phyloP scores from a whole-genome alignment of 306 rosid genomes.

The Aeschynomene evenia region DNA sequence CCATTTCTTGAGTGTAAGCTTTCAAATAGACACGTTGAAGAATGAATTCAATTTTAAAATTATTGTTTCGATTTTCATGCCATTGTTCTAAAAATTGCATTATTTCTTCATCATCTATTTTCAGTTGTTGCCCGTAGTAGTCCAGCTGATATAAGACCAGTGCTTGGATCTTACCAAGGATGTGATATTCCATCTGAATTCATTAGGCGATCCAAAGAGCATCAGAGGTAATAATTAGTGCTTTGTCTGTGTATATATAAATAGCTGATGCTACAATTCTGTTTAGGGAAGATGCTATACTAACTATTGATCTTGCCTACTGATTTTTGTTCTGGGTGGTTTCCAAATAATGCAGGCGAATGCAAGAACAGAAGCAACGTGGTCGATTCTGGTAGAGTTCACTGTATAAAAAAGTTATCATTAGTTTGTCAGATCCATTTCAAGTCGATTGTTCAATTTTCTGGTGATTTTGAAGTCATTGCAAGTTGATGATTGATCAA shows the following conservation, averaged over 20 bases:
- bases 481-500: constrained; percentile 14
- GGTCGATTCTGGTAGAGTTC: constrained; percentile 55
- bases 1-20: constrained; percentile 94
- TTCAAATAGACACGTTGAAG: constrained; percentile 11
- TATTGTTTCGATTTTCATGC: constrained; percentile 39
- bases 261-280: constrained; percentile 6
- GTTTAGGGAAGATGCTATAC: background rate
- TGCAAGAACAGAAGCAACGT: constrained; percentile 68
- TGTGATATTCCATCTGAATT: constrained; percentile 82
- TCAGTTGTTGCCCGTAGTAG: constrained; percentile 89
- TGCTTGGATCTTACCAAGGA: constrained; percentile 78
- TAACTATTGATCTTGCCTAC: background rate
- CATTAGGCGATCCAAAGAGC: constrained; percentile 79
- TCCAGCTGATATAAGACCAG: constrained; percentile 88
- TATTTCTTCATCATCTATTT: constrained; percentile 21
- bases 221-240: constrained; percentile 49
- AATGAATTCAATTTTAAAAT: constrained; percentile 5
- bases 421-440: constrained; percentile 16
- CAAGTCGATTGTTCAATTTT: constrained; percentile 14
- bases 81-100: constrained; percentile 48
- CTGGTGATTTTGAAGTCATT: constrained; percentile 22
- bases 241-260: background rate
- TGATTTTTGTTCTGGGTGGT: background rate
- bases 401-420: background rate
- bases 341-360: constrained; percentile 54